These are phyloP conservation scores for Amesomyces nigricolor DNA, from an alignment of 2,329 filamentous ascomycete genomes.

Conservation along the genomic window DNA sequence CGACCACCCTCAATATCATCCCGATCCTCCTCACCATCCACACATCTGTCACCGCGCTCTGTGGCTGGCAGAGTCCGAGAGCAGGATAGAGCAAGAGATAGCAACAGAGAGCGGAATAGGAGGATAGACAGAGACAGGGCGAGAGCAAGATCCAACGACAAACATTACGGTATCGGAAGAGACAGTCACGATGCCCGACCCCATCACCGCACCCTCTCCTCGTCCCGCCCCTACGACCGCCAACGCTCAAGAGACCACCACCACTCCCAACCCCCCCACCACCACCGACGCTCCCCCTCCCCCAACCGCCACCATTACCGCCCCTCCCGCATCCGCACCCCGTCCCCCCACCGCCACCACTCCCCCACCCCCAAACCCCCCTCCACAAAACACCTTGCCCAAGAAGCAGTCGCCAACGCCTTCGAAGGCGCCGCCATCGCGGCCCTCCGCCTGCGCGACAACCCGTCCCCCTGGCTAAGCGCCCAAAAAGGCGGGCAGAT, in stretches of 20 bases:
- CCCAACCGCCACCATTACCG: background rate
- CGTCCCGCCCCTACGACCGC: too few relatives aligned
- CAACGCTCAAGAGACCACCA: background rate
- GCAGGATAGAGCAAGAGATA: too few relatives aligned
- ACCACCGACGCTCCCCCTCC: too few relatives aligned
- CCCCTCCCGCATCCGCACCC: background rate
- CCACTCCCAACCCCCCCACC: background rate
- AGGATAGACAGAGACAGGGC: too few relatives aligned
- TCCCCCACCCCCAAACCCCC: background rate
- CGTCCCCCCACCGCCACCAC: background rate
- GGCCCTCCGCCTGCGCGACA: constrained; percentile 24
- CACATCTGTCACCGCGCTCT: background rate
- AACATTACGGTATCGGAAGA: too few relatives aligned
- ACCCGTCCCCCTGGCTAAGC: constrained; percentile 25
- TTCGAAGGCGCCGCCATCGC: constrained; percentile 26
- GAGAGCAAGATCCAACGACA: too few relatives aligned
- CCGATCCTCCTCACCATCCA: background rate
- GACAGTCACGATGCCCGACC: too few relatives aligned
- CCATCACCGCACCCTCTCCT: too few relatives aligned
- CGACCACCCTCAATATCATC: too few relatives aligned
- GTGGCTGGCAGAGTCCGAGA: background rate
- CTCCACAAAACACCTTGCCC: background rate
- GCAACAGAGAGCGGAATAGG: too few relatives aligned
- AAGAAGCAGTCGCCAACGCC: constrained; percentile 10
- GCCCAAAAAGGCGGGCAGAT: constrained; percentile 24